These are phyloP conservation scores for Saccharomyces hybrid DNA, from an alignment of 1,139 yeast genomes.

Conservation along the genomic window DNA sequence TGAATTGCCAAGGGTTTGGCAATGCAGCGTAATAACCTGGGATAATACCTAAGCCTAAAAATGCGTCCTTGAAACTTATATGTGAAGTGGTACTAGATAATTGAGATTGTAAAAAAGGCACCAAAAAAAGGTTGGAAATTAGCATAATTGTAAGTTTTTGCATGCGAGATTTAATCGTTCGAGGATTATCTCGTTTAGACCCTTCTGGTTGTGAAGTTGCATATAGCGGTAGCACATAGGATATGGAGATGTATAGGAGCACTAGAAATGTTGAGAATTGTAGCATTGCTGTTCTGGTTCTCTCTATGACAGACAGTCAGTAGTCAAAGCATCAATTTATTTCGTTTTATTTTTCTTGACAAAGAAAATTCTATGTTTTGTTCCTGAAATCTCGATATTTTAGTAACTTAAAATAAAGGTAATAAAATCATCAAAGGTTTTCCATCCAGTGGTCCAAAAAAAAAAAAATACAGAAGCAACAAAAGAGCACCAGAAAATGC, in stretches of 20 bases:
- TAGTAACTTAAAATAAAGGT: not conserved
- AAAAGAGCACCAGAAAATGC: not conserved
- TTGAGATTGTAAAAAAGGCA: slow-evolving; percentile 26
- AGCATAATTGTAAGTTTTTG: slow-evolving; percentile 27
- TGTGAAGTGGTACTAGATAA: slow-evolving; percentile 5
- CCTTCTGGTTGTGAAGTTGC: slow-evolving; percentile 23
- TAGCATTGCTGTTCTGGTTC: not conserved
- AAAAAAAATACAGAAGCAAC: not conserved
- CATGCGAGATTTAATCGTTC: slow-evolving; percentile 34
- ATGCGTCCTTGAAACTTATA: slow-evolving; percentile 4
- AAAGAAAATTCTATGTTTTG: not conserved
- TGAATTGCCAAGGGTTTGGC: not conserved
- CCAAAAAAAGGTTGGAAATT: slow-evolving; percentile 19
- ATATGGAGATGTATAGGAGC: slow-evolving; percentile 21
- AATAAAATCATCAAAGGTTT: not conserved
- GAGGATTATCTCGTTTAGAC: slow-evolving; percentile 39
- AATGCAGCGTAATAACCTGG: slow-evolving; percentile 22
- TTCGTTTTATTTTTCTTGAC: not conserved
- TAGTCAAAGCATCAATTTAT: not conserved
- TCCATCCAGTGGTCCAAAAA: not conserved
- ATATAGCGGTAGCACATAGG: slow-evolving; percentile 25
- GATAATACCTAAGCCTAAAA: slow-evolving; percentile 26
- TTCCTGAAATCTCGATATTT: not conserved
- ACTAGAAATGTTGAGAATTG: slow-evolving; percentile 4
- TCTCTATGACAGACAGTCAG: not conserved